Conservation (phyloP, 768 basidiomycete species). For the Collybia nuda region DNA sequence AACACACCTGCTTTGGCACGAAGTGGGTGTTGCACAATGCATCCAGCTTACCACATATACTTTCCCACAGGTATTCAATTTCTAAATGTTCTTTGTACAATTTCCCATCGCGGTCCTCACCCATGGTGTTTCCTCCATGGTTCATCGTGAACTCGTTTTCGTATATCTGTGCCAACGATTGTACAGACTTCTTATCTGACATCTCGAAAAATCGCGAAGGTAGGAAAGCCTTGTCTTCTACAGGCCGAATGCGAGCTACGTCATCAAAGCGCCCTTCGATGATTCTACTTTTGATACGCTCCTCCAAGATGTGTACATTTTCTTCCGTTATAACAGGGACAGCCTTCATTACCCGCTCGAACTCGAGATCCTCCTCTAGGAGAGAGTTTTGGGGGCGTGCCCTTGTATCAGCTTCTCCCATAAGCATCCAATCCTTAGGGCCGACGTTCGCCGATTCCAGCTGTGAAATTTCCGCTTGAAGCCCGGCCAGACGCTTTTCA, state of each 20-base stretch:
- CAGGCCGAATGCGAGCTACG: slow-evolving; percentile 76
- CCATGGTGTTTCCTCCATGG: slow-evolving; percentile 49
- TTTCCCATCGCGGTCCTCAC: slow-evolving; percentile 86
- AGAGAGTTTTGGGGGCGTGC: slow-evolving; percentile 88
- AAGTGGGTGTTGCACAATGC: slow-evolving; percentile 95
- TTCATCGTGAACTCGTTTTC: slow-evolving; percentile 86
- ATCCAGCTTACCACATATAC: slow-evolving; percentile 85
- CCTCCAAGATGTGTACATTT: slow-evolving; percentile 77
- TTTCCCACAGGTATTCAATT: slow-evolving; percentile 81
- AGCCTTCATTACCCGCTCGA: slow-evolving; percentile 85
- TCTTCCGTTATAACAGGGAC: slow-evolving; percentile 92
- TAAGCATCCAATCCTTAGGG: slow-evolving; percentile 88
- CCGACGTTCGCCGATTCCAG: slow-evolving; percentile 88
- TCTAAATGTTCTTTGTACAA: slow-evolving; percentile 87
- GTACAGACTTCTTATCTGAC: slow-evolving; percentile 82
- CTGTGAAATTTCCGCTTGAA: slow-evolving; percentile 76
- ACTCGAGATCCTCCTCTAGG: slow-evolving; percentile 92
- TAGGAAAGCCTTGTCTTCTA: slow-evolving; percentile 86
- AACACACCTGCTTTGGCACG: slow-evolving; percentile 85
- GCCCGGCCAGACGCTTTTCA: slow-evolving; percentile 71
- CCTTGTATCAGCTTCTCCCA: slow-evolving; percentile 86
- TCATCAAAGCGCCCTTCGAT: slow-evolving; percentile 87
- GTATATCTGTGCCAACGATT: slow-evolving; percentile 94
- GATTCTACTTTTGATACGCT: slow-evolving; percentile 87
- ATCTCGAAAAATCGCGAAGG: slow-evolving; percentile 89